Percentiles rank a stretch among this genome's conserved stretches.
phyloP scores from a whole-genome alignment of 1,139 yeast species.

The Saccharomyces hybrid region DNA sequence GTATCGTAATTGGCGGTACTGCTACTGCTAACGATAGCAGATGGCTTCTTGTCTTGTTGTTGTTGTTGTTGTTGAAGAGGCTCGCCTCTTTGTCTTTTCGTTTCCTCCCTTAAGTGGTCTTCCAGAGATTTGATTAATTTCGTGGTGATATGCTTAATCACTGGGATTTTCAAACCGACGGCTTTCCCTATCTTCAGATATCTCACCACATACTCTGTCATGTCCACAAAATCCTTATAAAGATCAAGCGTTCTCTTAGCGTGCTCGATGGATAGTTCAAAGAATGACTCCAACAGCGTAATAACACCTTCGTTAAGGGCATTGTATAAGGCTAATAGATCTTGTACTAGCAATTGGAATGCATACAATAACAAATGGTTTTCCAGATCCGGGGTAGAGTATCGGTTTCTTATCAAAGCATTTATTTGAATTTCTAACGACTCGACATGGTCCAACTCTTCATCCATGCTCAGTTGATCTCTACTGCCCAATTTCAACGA shows the following conservation, averaged over 20 bases:
- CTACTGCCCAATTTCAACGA: conserved; percentile 41
- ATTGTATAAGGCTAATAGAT: conserved; percentile 76
- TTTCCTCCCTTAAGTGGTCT: conserved; percentile 45
- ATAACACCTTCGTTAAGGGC: conserved; percentile 91
- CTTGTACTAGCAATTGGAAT: conserved; percentile 80
- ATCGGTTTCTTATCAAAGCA: conserved; percentile 65
- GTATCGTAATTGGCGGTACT: conserved; percentile 7
- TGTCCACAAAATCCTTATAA: conserved; percentile 76
- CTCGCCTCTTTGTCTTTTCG: neutral
- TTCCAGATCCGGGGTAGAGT: conserved; percentile 57
- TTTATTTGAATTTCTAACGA: conserved; percentile 77
- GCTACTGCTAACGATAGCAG: conserved; percentile 6
- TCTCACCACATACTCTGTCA: conserved; percentile 81
- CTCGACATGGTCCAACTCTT: conserved; percentile 57
- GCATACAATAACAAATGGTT: conserved; percentile 80
- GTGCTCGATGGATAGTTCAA: conserved; percentile 79
- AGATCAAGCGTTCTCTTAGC: conserved; percentile 81
- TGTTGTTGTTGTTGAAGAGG: conserved; percentile 1
- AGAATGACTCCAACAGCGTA: conserved; percentile 83
- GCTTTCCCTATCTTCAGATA: conserved; percentile 85
- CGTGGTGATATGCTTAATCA: conserved; percentile 94
- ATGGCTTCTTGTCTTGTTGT: conserved; percentile 8
- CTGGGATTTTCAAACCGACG: conserved; percentile 87
- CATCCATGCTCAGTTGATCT: neutral
- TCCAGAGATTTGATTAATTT: conserved; percentile 80